Evolutionary conservation across 176 grass and related monocot species (phyloP).

Genomic region (Areca catechu): DNA sequence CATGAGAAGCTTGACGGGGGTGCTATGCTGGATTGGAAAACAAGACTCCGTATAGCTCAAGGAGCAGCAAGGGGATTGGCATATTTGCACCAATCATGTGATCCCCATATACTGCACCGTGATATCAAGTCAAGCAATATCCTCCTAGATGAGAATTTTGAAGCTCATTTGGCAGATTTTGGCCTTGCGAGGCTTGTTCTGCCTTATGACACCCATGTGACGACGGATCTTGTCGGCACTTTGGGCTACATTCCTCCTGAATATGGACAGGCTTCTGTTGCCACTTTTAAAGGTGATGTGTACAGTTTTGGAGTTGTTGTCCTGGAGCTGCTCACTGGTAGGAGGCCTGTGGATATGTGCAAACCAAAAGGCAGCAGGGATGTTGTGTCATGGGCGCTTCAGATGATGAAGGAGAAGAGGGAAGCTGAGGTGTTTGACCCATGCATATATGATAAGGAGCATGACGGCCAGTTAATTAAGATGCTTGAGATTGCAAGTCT

Average conservation of each 20-base stretch:
- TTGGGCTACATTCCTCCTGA: slow-evolving; percentile 85
- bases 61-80: slow-evolving; percentile 69
- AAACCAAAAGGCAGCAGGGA: slow-evolving; percentile 71
- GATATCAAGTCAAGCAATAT: slow-evolving; percentile 99
- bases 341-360: slow-evolving; percentile 90
- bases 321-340: slow-evolving; percentile 66
- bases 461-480: slow-evolving; percentile 30
- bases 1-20: slow-evolving; percentile 72
- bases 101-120: slow-evolving; percentile 85
- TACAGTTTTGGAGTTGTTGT: slow-evolving; percentile 90
- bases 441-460: slow-evolving; percentile 41
- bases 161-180: slow-evolving; percentile 82
- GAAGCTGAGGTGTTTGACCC: slow-evolving; percentile 68
- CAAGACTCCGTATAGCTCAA: slow-evolving; percentile 56
- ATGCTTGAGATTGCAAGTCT: slow-evolving; percentile 79
- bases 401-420: slow-evolving; percentile 64
- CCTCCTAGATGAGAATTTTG: slow-evolving; percentile 73
- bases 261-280: slow-evolving; percentile 61
- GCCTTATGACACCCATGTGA: slow-evolving; percentile 78
- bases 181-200: slow-evolving; percentile 75
- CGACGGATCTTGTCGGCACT: slow-evolving; percentile 80
- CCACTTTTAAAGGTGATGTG: slow-evolving; percentile 82
- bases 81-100: slow-evolving; percentile 81
- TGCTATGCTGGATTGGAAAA: slow-evolving; percentile 56
- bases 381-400: slow-evolving; percentile 84